Evolutionary conservation across 352 stramenopile genomes (phyloP), one percentile per base, ranked within the genome.

Genomic region (Aphanomyces cochlioides): DNA sequence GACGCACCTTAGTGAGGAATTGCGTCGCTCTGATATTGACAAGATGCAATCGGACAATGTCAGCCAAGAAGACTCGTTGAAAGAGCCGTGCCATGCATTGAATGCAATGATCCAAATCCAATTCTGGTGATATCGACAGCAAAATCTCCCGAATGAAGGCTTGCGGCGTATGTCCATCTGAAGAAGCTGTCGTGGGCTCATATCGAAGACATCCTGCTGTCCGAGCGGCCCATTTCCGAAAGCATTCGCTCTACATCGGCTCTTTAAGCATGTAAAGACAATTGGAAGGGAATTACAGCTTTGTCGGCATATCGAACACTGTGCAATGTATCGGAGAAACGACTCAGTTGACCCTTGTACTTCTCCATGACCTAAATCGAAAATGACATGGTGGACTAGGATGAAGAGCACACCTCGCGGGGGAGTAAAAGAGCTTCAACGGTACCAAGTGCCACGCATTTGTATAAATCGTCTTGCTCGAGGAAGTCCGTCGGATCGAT

Each of bases 31-130:
- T 17, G 6, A 36, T 8, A n/a, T 61, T 70, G 4, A 53, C n/a
- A 17, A 70, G 64, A 39, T 63, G 61, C 40, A 70, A 41, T 8
- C 64, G 64, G 4, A 61, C 39, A 28, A 50, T 21, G 4, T 43
- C 47, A 3, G 64, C 64, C 3, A 28, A n/a, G 36, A 70, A 70
- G 19, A 70, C 43, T 3, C 47, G 36, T 7, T 43, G n/a, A 21
- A 70, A 70, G 39, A 60, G 53, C 54, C 53, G 64, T 15, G 64
- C 64, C 64, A 70, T 70, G 54, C 64, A 70, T 15, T 50, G 64
- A 21, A 70, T 70, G 54, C 64, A 70, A 39, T 70, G 64, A 43
- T 70, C 64, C 12, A 70, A 17, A 43, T 70, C 64, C 6, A 70
- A 50, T 36, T 70, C 64, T 12, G 64, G 64, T 4, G 64, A 70